A percentile compares a stretch with the other conserved stretches of the same genome.
Conservation (phyloP, 2,329 filamentous ascomycete species). For the Paecilomyces variotii region DNA sequence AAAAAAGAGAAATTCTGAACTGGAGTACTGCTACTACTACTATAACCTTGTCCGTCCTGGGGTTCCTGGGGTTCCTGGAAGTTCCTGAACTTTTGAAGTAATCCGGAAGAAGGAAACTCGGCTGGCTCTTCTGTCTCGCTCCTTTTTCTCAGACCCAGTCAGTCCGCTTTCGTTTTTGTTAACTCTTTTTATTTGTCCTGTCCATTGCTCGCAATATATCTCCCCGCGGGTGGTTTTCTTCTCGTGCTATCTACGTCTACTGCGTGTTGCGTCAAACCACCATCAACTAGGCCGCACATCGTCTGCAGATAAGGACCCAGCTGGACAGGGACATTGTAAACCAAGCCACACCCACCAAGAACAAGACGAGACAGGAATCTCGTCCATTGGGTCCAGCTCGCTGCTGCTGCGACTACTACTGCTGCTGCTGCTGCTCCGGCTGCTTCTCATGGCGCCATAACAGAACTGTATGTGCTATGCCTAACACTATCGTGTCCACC, state of each 20-base stretch:
- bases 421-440: slow-evolving; percentile 3
- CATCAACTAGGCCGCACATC: neutral
- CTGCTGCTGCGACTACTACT: slow-evolving; percentile 5
- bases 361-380: neutral
- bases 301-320: neutral
- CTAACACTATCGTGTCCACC: slow-evolving; percentile 2
- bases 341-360: neutral
- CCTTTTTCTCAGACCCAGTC: neutral
- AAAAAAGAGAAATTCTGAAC: neutral
- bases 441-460: slow-evolving; percentile 26
- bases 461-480: slow-evolving; percentile 19
- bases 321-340: neutral
- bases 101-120: neutral
- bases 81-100: neutral
- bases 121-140: neutral
- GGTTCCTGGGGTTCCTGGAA: neutral
- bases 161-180: neutral
- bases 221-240: slow-evolving; percentile 3
- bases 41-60: neutral
- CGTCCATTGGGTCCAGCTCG: neutral
- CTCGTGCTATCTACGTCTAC: neutral
- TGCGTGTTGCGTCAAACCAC: neutral
- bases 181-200: no score
- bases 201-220: slow-evolving; percentile 3
- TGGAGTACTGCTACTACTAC: neutral